Base-by-base conservation (phyloP, 2,329 filamentous ascomycete species). In the Sphaerulina vaccinii region DNA sequence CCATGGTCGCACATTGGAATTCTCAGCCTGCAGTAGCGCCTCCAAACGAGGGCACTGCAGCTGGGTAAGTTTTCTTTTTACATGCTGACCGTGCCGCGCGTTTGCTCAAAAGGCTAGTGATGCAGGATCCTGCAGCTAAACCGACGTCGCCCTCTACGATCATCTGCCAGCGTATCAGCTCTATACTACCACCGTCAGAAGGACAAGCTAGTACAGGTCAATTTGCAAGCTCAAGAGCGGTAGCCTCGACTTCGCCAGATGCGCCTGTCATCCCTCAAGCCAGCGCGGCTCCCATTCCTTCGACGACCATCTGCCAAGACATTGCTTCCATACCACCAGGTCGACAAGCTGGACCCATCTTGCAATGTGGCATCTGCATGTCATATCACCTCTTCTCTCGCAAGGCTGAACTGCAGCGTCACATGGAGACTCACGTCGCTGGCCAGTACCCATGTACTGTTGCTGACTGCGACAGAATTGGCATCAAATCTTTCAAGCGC, bases 381-480 rank as follows among this genome's bases (percentile, higher is more conserved):
- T 51, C 52, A 9, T 46, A 36, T 13, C 54, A 33, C 8, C 52
- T 54, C 10, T 64, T 60, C 55, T 40, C 56, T 16, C 57, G 60
- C 33, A 57, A 56, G 21, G 59, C 56, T 10, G 60, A 63, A 8
- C 51, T 64, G 8, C 33, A 61, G 24, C 56, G 58, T 4, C 62
- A 65, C 37, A 59, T 62, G 59, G 36, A 44, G 8, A 60, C 51
- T 22, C 57, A 65, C 22, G 19, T 22, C 2, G 33, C 42, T 1
- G 37, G 24, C 13, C 48, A 42, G 13, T 46, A 46, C 29, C 40
- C 45, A 13, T 62, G 55, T 40, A 54, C 51, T 10, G 23, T 58
- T 8, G 10, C 29, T 16, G 32, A 21, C 11, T 64, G 62, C 33
- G 21, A 39, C 15, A 36, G 46, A 6, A 24, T 13, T 18, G 44